These are phyloP conservation scores for Tylopilus sp. DNA, from an alignment of 1,284 basidiomycete species.

Conservation along the genomic window DNA sequence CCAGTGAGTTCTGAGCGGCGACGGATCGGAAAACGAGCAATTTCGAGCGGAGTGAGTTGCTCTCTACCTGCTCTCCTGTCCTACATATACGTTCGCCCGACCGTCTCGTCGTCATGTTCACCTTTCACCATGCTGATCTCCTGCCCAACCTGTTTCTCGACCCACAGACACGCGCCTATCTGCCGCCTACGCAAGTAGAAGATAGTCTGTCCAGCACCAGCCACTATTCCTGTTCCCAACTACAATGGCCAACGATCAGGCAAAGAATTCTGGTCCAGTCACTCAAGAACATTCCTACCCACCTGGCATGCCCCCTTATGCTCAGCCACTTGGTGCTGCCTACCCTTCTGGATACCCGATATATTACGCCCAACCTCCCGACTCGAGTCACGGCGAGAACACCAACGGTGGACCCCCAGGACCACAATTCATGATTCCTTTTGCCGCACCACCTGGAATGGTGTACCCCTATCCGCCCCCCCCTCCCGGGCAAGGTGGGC, in stretches of 20 bases:
- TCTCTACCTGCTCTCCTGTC: constrained; percentile 2
- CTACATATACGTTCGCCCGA: neutral
- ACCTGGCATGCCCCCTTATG: constrained; percentile 30
- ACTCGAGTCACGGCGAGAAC: constrained; percentile 39
- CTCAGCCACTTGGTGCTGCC: constrained; percentile 26
- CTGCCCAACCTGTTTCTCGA: constrained; percentile 18
- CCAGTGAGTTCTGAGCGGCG: constrained; percentile 34
- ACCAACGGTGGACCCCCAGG: constrained; percentile 43
- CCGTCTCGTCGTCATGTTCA: constrained; percentile 2
- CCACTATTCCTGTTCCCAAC: constrained; percentile 26
- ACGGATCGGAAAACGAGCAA: constrained; percentile 36
- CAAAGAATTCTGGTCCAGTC: constrained; percentile 31
- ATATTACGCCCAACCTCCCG: constrained; percentile 33
- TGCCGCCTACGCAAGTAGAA: constrained; percentile 31
- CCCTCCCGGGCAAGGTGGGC: constrained; percentile 42
- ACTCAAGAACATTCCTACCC: constrained; percentile 32
- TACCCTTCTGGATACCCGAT: constrained; percentile 35
- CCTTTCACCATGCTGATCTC: constrained; percentile 6
- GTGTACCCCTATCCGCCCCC: constrained; percentile 56
- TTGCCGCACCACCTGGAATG: constrained; percentile 54
- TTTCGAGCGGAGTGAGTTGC: constrained; percentile 37
- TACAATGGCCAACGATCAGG: constrained; percentile 32
- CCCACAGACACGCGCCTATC: constrained; percentile 26
- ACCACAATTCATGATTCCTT: constrained; percentile 52
- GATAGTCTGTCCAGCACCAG: constrained; percentile 23